Evolutionary conservation across 108 stramenopile genomes (phyloP).

Genomic region (Cyclotella choctawhatcheeana): DNA sequence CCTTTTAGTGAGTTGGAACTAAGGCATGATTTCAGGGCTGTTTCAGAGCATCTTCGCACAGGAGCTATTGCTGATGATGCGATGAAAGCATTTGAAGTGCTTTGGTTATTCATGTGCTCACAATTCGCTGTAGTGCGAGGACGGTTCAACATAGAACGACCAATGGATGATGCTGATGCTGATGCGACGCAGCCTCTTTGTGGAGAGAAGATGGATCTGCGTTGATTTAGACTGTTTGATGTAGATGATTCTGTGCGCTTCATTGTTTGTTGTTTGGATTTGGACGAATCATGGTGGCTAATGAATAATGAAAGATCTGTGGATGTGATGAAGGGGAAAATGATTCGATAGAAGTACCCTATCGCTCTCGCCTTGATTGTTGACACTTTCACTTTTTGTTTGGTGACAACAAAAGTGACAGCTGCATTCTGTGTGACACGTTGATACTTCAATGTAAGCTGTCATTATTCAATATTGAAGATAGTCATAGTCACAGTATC

Average conservation of each 20-base stretch:
- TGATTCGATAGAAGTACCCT: no score
- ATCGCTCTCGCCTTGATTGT: no score
- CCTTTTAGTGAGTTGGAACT: conserved; percentile 7
- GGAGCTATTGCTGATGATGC: conserved; percentile 11
- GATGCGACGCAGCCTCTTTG: not conserved
- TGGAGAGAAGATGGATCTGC: not conserved
- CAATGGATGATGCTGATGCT: not conserved
- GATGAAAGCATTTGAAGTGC: not conserved
- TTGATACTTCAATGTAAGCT: no score
- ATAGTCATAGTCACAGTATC: no score
- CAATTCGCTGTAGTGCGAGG: not conserved
- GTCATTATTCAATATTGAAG: no score
- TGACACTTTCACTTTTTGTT: no score
- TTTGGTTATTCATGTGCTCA: not conserved
- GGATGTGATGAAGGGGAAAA: no score
- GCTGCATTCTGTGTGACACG: no score
- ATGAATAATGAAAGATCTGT: no score
- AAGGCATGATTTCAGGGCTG: conserved; percentile 24
- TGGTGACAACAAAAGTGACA: no score
- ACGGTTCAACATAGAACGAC: not conserved
- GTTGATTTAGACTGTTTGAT: not conserved
- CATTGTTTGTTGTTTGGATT: not conserved
- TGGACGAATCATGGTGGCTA: not conserved
- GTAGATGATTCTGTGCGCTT: not conserved
- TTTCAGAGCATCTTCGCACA: not conserved